These are phyloP conservation scores for Blastobotrys elegans DNA, from an alignment of 1,139 yeast genomes.

Conservation along the genomic window DNA sequence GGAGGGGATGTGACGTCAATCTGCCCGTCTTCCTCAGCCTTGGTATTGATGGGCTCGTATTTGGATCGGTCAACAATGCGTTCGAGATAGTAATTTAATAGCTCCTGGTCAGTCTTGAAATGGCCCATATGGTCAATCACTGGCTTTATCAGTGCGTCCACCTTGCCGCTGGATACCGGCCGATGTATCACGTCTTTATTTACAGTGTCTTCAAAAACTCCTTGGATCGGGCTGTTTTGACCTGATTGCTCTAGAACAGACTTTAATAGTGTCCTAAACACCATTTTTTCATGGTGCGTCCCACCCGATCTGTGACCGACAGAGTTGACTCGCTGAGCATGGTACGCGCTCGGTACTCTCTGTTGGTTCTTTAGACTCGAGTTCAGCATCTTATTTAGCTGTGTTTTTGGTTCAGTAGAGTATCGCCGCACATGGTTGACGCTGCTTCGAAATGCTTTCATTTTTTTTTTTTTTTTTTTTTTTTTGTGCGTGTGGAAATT, in stretches of 20 bases:
- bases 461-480: no score
- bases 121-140: conserved; percentile 26
- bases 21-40: not conserved
- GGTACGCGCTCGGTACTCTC: not conserved
- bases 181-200: not conserved
- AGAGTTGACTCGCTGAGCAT: not conserved
- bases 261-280: conserved; percentile 23
- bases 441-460: no score
- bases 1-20: conserved; percentile 14
- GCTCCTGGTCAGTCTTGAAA: conserved; percentile 27
- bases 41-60: no score
- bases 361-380: conserved; percentile 6
- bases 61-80: conserved; percentile 16
- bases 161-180: not conserved
- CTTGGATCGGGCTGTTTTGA: not conserved
- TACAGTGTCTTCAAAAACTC: not conserved
- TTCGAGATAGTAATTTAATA: conserved; percentile 24
- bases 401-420: not conserved
- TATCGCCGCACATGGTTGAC: not conserved
- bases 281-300: conserved; percentile 21
- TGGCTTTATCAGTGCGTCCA: conserved; percentile 13
- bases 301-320: not conserved
- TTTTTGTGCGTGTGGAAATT: no score
- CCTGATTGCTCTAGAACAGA: not conserved
- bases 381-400: not conserved